Percentiles rank a stretch among this genome's conserved stretches.
Evolutionary conservation across 2,329 filamentous ascomycete genomes (phyloP).

Genomic region (Neopestalotiopsis rosae): DNA sequence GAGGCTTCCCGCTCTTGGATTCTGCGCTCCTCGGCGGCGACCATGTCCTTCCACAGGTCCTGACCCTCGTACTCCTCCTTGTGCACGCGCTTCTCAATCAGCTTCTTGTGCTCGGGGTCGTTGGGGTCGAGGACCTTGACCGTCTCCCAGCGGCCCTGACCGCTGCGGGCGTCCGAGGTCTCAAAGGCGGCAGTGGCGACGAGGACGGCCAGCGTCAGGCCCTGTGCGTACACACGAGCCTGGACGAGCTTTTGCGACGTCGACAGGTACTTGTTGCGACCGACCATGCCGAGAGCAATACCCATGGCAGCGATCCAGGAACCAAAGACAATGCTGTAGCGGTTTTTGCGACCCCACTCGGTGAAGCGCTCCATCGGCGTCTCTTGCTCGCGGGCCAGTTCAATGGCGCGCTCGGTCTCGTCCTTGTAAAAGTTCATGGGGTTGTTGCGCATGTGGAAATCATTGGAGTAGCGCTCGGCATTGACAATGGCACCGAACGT

Average conservation of each 20-base stretch:
- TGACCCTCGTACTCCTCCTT: conserved; percentile 87
- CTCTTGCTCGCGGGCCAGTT: conserved; percentile 62
- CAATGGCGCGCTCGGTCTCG: conserved; percentile 60
- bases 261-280: conserved; percentile 76
- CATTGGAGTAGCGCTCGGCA: conserved; percentile 73
- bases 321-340: conserved; percentile 84
- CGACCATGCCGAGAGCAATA: conserved; percentile 75
- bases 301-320: conserved; percentile 85
- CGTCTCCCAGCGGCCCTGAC: conserved; percentile 82
- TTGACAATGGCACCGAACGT: conserved; percentile 90
- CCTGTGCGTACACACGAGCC: conserved; percentile 93
- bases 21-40: conserved; percentile 76
- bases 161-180: conserved; percentile 75
- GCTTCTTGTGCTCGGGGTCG: conserved; percentile 80
- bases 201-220: conserved; percentile 82
- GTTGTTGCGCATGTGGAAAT: conserved; percentile 74
- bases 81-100: conserved; percentile 87
- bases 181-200: conserved; percentile 85
- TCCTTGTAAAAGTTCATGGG: conserved; percentile 71
- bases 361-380: conserved; percentile 64
- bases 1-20: conserved; percentile 44
- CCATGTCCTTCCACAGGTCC: conserved; percentile 95
- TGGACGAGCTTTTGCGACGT: conserved; percentile 89
- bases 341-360: conserved; percentile 78
- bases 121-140: conserved; percentile 80